Evolutionary conservation across 331 rosid genomes (phyloP), one percentile per base, ranked within the genome.

Genomic region (Cydonia oblonga): DNA sequence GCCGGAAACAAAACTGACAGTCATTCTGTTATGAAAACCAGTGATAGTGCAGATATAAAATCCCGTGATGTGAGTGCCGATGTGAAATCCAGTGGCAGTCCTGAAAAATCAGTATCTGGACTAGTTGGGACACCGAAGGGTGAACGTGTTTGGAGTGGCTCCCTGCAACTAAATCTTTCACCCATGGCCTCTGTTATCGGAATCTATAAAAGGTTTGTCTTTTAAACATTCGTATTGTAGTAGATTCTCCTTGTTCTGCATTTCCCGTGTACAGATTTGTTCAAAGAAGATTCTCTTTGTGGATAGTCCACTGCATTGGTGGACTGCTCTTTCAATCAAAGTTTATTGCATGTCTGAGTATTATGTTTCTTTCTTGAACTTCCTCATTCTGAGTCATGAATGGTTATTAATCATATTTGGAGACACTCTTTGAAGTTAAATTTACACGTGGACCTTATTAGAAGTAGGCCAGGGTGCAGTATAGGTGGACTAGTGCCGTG

Each of bases 71-170:
- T 33, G 56, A 67, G 16, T 69, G 62, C 84, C 1, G 84, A 71
- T 65, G 82, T 69, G 81, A 82, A 77, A 74, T 8, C 83, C 60
- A 75, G 54, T 30, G 81, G 64, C 59, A 71, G 74, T 68, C 73
- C 71, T 70, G 22, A 44, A 25, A 73, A 84, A 68, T 66, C 73
- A 6, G 86, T 77, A 81, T 66, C 80, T 78, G 52, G 79, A 35
- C 75, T 44, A 14, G 7, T 79, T 60, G 63, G 60, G 32, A 38
- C 44, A 64, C 64, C 80, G 33, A 86, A 75, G 79, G 86, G 86
- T 40, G 96, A 91, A 70, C 72, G 26, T 73, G 54, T 90, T 16
- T 95, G 99, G 99, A 92, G 81, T 64, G 99, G 99, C 64, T 75
- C 81, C 79, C 92, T 95, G 69, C 97, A 90, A 74, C 65, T 86